These are phyloP conservation scores for Magnaporthales sp. DNA, from an alignment of 2,329 filamentous ascomycete species.

Conservation along the genomic window DNA sequence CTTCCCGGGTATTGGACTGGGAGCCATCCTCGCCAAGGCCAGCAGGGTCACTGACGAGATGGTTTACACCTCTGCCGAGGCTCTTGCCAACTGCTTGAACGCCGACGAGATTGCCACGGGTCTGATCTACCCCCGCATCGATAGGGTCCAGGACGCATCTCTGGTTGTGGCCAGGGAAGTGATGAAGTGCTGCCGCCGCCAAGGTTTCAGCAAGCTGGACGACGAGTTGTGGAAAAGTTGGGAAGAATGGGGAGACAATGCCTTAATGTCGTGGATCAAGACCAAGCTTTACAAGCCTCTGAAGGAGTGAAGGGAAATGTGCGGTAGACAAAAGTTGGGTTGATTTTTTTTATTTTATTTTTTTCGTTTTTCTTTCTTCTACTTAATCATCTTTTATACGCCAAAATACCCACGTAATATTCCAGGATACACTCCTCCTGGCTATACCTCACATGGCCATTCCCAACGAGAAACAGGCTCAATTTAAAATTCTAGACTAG, in stretches of 20 bases:
- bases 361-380: neutral
- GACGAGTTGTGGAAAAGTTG: constrained; percentile 65
- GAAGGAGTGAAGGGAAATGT: neutral
- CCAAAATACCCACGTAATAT: neutral
- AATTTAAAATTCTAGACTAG: neutral
- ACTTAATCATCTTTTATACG: neutral
- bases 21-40: constrained; percentile 84
- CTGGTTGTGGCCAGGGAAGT: constrained; percentile 82
- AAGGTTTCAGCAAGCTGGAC: constrained; percentile 62
- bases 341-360: neutral
- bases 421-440: neutral
- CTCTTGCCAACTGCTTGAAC: constrained; percentile 70
- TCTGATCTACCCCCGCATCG: constrained; percentile 84
- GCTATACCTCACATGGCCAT: neutral
- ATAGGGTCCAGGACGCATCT: constrained; percentile 85
- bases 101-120: constrained; percentile 73
- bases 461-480: neutral
- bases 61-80: constrained; percentile 89
- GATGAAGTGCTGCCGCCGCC: constrained; percentile 81
- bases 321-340: neutral
- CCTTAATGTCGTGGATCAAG: constrained; percentile 52
- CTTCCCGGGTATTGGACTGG: constrained; percentile 92
- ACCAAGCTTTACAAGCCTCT: constrained; percentile 50
- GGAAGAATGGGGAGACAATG: constrained; percentile 62
- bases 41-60: constrained; percentile 84